phyloP scores from a whole-genome alignment of 768 basidiomycete genomes.

The Mycena venus region DNA sequence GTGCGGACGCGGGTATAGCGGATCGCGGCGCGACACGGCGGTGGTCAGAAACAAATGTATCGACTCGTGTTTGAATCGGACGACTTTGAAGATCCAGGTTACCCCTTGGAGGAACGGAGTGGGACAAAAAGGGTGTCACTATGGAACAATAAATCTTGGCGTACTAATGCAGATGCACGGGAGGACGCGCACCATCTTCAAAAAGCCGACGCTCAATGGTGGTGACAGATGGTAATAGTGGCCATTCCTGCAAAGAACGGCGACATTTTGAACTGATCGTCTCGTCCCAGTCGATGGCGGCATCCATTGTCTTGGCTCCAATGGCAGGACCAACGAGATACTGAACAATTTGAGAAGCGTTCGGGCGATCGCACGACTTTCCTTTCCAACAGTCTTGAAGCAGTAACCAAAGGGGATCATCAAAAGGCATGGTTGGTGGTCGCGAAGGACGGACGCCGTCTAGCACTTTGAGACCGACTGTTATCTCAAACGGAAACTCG shows the following conservation, averaged over 20 bases:
- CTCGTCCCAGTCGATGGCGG: slow-evolving; percentile 23
- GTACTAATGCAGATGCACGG: too few species aligned
- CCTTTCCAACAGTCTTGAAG: slow-evolving; percentile 25
- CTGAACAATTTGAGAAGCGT: slow-evolving; percentile 3
- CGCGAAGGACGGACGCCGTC: slow-evolving; percentile 11
- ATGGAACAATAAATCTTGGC: too few species aligned
- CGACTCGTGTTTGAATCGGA: too few species aligned
- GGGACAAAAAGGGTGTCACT: too few species aligned
- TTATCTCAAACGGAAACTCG: slow-evolving; percentile 9
- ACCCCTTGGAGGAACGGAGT: too few species aligned
- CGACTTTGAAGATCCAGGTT: too few species aligned
- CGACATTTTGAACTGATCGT: slow-evolving; percentile 20
- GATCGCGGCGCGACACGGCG: too few species aligned
- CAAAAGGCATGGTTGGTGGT: background rate
- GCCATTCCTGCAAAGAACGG: slow-evolving; percentile 22
- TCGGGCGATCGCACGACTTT: slow-evolving; percentile 5
- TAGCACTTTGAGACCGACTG: slow-evolving; percentile 9
- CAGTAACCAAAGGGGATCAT: slow-evolving; percentile 24
- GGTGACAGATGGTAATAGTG: slow-evolving; percentile 21
- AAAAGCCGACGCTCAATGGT: slow-evolving; percentile 15
- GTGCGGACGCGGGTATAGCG: too few species aligned
- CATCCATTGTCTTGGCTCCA: slow-evolving; percentile 6
- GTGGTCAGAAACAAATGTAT: too few species aligned
- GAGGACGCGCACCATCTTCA: slow-evolving; percentile 10
- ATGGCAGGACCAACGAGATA: slow-evolving; percentile 11